These are phyloP conservation scores for Candida oleophila DNA, from an alignment of 805 yeast genomes.

Conservation along the genomic window DNA sequence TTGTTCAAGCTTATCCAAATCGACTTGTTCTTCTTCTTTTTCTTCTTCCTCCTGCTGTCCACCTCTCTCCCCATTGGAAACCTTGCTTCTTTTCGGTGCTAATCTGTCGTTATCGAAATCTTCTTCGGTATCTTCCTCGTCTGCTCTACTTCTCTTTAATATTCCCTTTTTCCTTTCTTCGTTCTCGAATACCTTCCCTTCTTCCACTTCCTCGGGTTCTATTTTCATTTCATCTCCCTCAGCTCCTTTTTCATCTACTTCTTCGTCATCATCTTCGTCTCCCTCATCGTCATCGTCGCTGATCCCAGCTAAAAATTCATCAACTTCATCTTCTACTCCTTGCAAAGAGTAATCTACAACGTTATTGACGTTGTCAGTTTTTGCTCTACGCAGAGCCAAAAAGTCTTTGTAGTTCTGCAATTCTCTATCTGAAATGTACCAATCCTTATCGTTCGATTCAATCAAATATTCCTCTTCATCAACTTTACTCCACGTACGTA, in stretches of 20 bases:
- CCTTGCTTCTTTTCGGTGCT: neutral
- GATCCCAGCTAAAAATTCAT: slow-evolving; percentile 47
- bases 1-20: slow-evolving; percentile 48
- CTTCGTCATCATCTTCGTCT: slow-evolving; percentile 28
- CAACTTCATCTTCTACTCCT: slow-evolving; percentile 45
- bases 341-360: slow-evolving; percentile 39
- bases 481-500: slow-evolving; percentile 73
- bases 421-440: slow-evolving; percentile 46
- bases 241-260: slow-evolving; percentile 18
- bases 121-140: slow-evolving; percentile 14
- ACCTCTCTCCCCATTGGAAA: slow-evolving; percentile 4
- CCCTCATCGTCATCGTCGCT: slow-evolving; percentile 36
- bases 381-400: slow-evolving; percentile 20
- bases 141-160: slow-evolving; percentile 6
- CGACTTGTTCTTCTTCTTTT: slow-evolving; percentile 18
- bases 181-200: slow-evolving; percentile 8
- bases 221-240: slow-evolving; percentile 10
- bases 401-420: slow-evolving; percentile 40
- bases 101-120: slow-evolving; percentile 12
- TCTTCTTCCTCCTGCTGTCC: slow-evolving; percentile 9
- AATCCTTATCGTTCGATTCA: slow-evolving; percentile 46
- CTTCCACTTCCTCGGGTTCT: slow-evolving; percentile 6
- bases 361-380: slow-evolving; percentile 4
- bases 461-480: slow-evolving; percentile 61
- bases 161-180: neutral